Evolutionary conservation across 2,329 filamentous ascomycete genomes (phyloP).

Genomic region (Mycocentrospora acerina): DNA sequence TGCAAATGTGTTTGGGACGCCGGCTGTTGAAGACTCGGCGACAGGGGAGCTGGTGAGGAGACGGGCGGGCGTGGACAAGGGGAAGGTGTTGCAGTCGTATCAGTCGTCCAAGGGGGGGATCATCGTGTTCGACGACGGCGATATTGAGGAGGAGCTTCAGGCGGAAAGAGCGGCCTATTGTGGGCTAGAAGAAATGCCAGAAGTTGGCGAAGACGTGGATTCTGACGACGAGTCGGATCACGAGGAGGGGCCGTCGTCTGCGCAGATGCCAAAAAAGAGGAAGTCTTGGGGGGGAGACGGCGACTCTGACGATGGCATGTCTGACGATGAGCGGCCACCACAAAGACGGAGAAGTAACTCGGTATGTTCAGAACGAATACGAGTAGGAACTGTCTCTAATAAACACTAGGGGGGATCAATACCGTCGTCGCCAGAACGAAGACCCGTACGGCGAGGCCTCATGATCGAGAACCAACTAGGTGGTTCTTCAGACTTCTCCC

Average conservation of each 20-base stretch:
- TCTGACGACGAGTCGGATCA: conserved; percentile 56
- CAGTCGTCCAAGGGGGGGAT: conserved; percentile 81
- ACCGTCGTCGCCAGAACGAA: conserved; percentile 65
- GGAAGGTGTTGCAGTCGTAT: conserved; percentile 71
- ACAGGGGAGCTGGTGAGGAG: conserved; percentile 53
- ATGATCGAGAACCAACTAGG: conserved; percentile 32
- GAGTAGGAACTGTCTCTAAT: conserved; percentile 5
- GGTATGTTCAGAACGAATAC: conserved; percentile 51
- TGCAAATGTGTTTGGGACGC: conserved; percentile 84
- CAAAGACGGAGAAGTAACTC: conserved; percentile 88
- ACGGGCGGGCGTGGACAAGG: conserved; percentile 68
- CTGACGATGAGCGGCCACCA: conserved; percentile 72
- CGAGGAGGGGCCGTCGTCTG: conserved; percentile 37
- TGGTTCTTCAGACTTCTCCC: conserved; percentile 43
- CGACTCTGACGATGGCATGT: conserved; percentile 61
- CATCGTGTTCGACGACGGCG: conserved; percentile 92
- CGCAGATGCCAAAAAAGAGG: conserved; percentile 41
- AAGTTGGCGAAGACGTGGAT: conserved; percentile 72
- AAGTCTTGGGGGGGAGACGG: conserved; percentile 58
- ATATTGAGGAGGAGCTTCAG: conserved; percentile 80
- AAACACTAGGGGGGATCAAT: conserved; percentile 57
- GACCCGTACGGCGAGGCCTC: conserved; percentile 62
- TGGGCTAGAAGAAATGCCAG: conserved; percentile 86
- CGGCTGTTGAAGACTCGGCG: conserved; percentile 44
- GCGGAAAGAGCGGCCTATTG: conserved; percentile 80